Percentiles rank a stretch among this genome's conserved stretches.
phyloP scores from a whole-genome alignment of 73 alveolate species.

The Urostyla sp. region DNA sequence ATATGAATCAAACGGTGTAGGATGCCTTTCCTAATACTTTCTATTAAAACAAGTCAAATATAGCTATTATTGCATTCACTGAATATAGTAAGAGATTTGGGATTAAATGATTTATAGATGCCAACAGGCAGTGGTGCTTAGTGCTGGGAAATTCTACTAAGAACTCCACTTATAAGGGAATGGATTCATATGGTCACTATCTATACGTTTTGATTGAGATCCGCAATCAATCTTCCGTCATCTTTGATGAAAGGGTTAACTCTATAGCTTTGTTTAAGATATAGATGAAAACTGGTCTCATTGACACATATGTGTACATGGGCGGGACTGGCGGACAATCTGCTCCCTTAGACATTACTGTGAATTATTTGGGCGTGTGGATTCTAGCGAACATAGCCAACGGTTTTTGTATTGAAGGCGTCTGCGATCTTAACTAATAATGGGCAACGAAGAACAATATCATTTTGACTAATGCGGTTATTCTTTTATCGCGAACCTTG shows the following conservation, averaged over 20 bases:
- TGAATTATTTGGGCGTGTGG: slow-evolving; percentile 16
- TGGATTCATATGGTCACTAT: slow-evolving; percentile 2
- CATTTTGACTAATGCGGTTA: slow-evolving; percentile 1
- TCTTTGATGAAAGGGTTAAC: background rate
- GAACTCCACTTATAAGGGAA: slow-evolving; percentile 1
- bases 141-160: slow-evolving; percentile 12
- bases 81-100: slow-evolving; percentile 5
- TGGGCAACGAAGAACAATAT: background rate
- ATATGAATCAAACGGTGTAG: slow-evolving; percentile 31
- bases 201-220: background rate
- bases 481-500: background rate
- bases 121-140: slow-evolving; percentile 12
- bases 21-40: slow-evolving; percentile 27
- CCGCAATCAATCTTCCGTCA: slow-evolving; percentile 6
- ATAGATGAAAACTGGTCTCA: slow-evolving; percentile 9
- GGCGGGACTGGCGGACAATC: slow-evolving; percentile 15
- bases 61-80: slow-evolving; percentile 41
- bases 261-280: slow-evolving; percentile 11
- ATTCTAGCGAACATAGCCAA: slow-evolving; percentile 20
- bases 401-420: slow-evolving; percentile 8
- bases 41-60: slow-evolving; percentile 19
- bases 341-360: slow-evolving; percentile 15
- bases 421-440: background rate
- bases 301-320: background rate
- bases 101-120: slow-evolving; percentile 28